Conservation (phyloP, 1,139 yeast species). For the Geotrichum aggregatum region DNA sequence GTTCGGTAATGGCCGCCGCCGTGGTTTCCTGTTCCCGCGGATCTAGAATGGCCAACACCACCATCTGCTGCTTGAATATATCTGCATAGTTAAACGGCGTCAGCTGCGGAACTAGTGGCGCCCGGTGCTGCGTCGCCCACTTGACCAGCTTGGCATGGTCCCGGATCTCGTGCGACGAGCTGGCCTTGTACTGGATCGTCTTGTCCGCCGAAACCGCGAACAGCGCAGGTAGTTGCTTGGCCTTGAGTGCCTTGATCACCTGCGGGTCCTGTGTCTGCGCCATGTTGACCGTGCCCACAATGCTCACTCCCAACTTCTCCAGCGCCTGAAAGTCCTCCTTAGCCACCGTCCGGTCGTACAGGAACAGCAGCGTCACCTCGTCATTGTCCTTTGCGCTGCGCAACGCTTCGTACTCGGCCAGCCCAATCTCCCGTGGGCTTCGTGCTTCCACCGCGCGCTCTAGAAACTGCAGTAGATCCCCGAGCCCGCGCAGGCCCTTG, state of each 20-base stretch:
- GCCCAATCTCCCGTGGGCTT: slow-evolving; percentile 30
- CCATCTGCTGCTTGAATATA: slow-evolving; percentile 33
- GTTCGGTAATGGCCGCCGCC: slow-evolving; percentile 31
- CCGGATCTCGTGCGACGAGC: slow-evolving; percentile 37
- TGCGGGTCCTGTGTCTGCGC: slow-evolving; percentile 35
- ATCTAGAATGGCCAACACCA: slow-evolving; percentile 38
- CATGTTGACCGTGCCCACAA: slow-evolving; percentile 38
- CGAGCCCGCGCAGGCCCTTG: slow-evolving; percentile 36
- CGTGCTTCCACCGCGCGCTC: slow-evolving; percentile 33
- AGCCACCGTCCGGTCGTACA: slow-evolving; percentile 40
- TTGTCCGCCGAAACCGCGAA: slow-evolving; percentile 35
- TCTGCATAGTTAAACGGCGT: slow-evolving; percentile 38
- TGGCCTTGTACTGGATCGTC: slow-evolving; percentile 32
- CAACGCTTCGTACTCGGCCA: slow-evolving; percentile 29
- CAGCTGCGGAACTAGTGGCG: slow-evolving; percentile 39
- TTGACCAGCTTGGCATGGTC: slow-evolving; percentile 32
- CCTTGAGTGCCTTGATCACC: slow-evolving; percentile 34
- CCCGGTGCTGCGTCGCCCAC: slow-evolving; percentile 39
- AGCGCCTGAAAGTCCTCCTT: slow-evolving; percentile 43
- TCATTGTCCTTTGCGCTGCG: neutral
- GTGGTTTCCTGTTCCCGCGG: slow-evolving; percentile 32
- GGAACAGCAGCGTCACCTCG: slow-evolving; percentile 36
- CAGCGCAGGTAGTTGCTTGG: slow-evolving; percentile 36
- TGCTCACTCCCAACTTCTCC: slow-evolving; percentile 35
- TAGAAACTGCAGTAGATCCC: slow-evolving; percentile 37